These are phyloP conservation scores for Lactifluus echinatus DNA, from an alignment of 768 basidiomycete species.

Conservation along the genomic window DNA sequence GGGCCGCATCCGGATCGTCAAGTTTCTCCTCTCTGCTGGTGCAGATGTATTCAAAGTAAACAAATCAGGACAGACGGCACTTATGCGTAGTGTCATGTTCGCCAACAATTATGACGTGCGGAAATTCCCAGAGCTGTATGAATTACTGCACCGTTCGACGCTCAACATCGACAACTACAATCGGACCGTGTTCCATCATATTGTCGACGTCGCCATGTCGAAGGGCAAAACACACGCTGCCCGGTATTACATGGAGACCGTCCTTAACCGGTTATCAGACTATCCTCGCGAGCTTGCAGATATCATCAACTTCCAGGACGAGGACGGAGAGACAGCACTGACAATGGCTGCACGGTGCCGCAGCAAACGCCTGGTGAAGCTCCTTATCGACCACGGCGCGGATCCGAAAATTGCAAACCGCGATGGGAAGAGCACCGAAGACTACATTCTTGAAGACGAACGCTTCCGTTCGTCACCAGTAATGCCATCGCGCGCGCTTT, in stretches of 20 bases:
- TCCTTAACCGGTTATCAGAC: constrained; percentile 76
- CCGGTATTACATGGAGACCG: constrained; percentile 97
- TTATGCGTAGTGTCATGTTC: constrained; percentile 99
- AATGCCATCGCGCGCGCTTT: constrained; percentile 53
- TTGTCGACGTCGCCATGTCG: constrained; percentile 94
- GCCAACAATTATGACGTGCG: constrained; percentile 99
- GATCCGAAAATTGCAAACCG: constrained; percentile 91
- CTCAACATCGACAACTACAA: constrained; percentile 98
- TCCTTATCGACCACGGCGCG: constrained; percentile 92
- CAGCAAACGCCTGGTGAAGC: constrained; percentile 90
- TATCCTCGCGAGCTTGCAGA: constrained; percentile 95
- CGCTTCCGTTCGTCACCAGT: constrained; percentile 89
- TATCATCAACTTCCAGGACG: constrained; percentile 98
- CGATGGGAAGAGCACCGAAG: constrained; percentile 95
- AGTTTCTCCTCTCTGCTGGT: constrained; percentile 84
- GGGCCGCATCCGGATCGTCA: constrained; percentile 95
- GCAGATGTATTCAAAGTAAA: constrained; percentile 97
- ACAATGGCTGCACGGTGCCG: constrained; percentile 95
- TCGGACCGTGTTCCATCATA: constrained; percentile 96
- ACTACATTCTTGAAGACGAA: constrained; percentile 98
- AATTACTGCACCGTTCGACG: constrained; percentile 93
- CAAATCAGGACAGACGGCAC: constrained; percentile 89
- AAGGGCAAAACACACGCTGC: constrained; percentile 98
- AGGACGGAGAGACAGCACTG: constrained; percentile 95
- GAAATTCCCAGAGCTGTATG: constrained; percentile 96